Conservation (phyloP, 176 grass and related monocot species). For the Phyllostachys edulis region DNA sequence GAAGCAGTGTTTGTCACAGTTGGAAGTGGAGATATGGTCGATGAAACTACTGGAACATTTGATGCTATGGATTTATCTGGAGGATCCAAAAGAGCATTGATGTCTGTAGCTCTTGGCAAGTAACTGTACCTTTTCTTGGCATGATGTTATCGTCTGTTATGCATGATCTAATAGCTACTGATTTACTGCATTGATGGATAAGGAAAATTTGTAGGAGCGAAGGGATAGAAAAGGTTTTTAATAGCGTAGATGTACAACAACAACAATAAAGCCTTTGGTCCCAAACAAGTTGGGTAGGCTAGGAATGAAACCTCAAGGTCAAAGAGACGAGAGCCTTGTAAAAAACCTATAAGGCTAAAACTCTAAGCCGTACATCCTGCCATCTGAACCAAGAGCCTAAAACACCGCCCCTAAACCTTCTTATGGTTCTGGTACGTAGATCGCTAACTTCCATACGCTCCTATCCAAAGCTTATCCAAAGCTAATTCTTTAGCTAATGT, state of each 20-base stretch:
- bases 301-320: no score
- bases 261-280: no score
- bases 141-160: constrained; percentile 27
- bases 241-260: background rate
- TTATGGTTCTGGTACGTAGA: no score
- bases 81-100: constrained; percentile 68
- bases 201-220: constrained; percentile 16
- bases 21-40: constrained; percentile 66
- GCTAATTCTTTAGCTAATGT: no score
- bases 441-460: no score
- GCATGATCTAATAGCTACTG: constrained; percentile 10
- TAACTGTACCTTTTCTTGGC: constrained; percentile 18
- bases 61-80: constrained; percentile 77
- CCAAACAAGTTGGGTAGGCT: no score
- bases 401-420: no score
- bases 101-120: constrained; percentile 83
- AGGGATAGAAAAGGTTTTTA: constrained; percentile 2
- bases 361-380: no score
- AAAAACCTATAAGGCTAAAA: no score
- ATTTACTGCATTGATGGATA: constrained; percentile 6
- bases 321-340: no score
- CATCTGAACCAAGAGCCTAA: no score
- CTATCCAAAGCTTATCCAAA: no score
- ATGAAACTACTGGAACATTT: constrained; percentile 72
- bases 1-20: constrained; percentile 66